Base-by-base conservation (phyloP, 2,329 filamentous ascomycete genomes). In the Didymosphaeria variabile region DNA sequence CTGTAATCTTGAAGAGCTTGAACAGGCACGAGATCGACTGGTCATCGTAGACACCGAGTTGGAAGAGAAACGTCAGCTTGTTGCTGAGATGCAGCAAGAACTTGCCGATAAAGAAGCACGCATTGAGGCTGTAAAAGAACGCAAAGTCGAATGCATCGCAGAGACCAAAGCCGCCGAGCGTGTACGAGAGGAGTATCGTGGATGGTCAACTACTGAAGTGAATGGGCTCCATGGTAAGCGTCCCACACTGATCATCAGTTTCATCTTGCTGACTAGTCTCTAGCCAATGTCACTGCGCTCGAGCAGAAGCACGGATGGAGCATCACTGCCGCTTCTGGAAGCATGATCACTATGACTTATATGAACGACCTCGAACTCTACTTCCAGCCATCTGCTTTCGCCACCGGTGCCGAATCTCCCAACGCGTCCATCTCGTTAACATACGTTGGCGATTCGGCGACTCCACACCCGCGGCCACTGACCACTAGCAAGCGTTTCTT, bases 191-290 rank as follows among this genome's bases (percentile, higher is more conserved):
- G 91, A 97, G 71, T 97, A 91, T 75, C 88, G 94, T 56, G 94
- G 94, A 42, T 97, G 94, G 90, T 94, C 90, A 59, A 87, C 90
- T 55, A 89, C 86, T 31, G 95, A 98, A 79, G 92, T 98, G 65
- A 86, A 86, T 65, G 82, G 83, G 42, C 83, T 97, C n/a, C 93
- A 94, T 85, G 86, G 91, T 92, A 84, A 74, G 82, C 72, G 23
- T 36, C 31, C 7, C 40, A 21, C 19, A 29, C 15, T 15, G 19
- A 13, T 29, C 19, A 23, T 13, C 42, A 45, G 23, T 3, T 19
- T 36, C 10, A 12, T 9, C 5, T 2, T 51, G 54, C 80, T 86
- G 74, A 87, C 75, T 66, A 21, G 38, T 34, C 45, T 45, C 57
- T 69, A 93, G 90, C 81, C 49, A 88, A 86, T 63, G 89, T 91